Conservation (phyloP, 2,329 filamentous ascomycete species). For the Cercospora sojina region DNA sequence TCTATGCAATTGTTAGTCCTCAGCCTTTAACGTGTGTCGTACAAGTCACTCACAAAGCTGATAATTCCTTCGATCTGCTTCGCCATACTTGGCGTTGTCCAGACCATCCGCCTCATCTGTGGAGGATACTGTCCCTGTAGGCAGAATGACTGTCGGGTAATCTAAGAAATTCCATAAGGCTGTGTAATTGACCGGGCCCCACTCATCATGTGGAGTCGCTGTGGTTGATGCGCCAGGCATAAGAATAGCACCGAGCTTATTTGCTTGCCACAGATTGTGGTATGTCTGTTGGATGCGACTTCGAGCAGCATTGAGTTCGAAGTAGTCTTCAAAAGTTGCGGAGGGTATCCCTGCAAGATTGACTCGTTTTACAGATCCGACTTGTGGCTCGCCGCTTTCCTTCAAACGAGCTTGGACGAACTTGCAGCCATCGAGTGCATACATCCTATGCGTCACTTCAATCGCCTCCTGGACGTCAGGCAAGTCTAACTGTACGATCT, state of each 20-base stretch:
- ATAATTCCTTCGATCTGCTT: slow-evolving; percentile 25
- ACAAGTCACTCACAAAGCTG: slow-evolving; percentile 25
- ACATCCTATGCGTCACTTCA: slow-evolving; percentile 22
- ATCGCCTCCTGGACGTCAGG: slow-evolving; percentile 15
- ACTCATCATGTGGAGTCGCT: slow-evolving; percentile 27
- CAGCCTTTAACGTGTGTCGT: not conserved
- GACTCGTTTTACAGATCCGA: slow-evolving; percentile 28
- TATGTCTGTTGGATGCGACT: slow-evolving; percentile 27
- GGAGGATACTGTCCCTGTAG: slow-evolving; percentile 1
- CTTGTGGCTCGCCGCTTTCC: slow-evolving; percentile 25
- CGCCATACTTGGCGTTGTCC: slow-evolving; percentile 16
- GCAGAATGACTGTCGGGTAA: not conserved
- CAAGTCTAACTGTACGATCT: slow-evolving; percentile 25
- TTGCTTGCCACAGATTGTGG: slow-evolving; percentile 44
- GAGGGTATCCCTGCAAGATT: slow-evolving; percentile 22
- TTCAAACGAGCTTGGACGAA: slow-evolving; percentile 19
- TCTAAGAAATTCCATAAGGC: slow-evolving; percentile 28
- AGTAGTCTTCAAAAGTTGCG: slow-evolving; percentile 16
- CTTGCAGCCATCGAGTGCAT: slow-evolving; percentile 27
- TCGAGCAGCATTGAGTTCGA: slow-evolving; percentile 16
- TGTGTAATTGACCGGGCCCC: slow-evolving; percentile 25
- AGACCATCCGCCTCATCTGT: slow-evolving; percentile 12
- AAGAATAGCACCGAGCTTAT: slow-evolving; percentile 53
- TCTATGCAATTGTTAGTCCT: slow-evolving; percentile 25
- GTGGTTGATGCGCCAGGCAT: slow-evolving; percentile 38